Percentiles rank a stretch among this genome's conserved stretches.
Evolutionary conservation across 2,329 filamentous ascomycete species (phyloP).

Genomic region (Dactylellina leptospora): DNA sequence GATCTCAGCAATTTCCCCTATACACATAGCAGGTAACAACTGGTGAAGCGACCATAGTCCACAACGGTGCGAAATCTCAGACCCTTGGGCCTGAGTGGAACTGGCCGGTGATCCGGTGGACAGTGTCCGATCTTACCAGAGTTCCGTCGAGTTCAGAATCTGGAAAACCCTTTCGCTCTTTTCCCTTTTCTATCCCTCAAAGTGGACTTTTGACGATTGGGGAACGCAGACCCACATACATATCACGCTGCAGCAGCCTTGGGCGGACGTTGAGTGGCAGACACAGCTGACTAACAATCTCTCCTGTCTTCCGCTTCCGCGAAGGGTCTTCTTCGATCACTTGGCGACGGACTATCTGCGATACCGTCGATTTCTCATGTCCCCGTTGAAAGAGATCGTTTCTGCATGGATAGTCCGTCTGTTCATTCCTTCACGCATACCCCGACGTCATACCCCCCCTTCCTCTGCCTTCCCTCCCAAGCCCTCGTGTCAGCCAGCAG

Average conservation of each 20-base stretch:
- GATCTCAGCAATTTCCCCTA: background rate
- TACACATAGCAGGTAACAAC: too few relatives aligned
- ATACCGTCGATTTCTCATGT: too few relatives aligned
- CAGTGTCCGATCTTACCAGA: slow-evolving; percentile 42
- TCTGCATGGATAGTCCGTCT: too few relatives aligned
- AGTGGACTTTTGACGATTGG: slow-evolving; percentile 11
- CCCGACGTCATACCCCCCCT: slow-evolving; percentile 19
- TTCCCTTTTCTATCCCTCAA: background rate
- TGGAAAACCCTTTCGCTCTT: background rate
- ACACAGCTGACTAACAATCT: slow-evolving; percentile 21
- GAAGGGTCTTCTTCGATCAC: slow-evolving; percentile 4
- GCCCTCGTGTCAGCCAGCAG: slow-evolving; percentile 43
- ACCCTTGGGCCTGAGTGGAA: slow-evolving; percentile 22
- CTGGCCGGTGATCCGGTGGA: slow-evolving; percentile 34
- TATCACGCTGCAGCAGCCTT: slow-evolving; percentile 39
- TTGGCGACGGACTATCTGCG: too few relatives aligned
- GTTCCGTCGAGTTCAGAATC: slow-evolving; percentile 17
- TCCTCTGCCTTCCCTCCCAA: background rate
- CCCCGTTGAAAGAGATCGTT: too few relatives aligned
- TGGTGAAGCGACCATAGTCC: too few relatives aligned
- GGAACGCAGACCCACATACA: slow-evolving; percentile 41
- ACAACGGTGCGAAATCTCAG: slow-evolving; percentile 21
- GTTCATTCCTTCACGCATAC: too few relatives aligned
- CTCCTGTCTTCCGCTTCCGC: slow-evolving; percentile 39
- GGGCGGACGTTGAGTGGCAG: background rate